Evolutionary conservation across 2,329 filamentous ascomycete species (phyloP).

Genomic region (Diplodia sapinea): DNA sequence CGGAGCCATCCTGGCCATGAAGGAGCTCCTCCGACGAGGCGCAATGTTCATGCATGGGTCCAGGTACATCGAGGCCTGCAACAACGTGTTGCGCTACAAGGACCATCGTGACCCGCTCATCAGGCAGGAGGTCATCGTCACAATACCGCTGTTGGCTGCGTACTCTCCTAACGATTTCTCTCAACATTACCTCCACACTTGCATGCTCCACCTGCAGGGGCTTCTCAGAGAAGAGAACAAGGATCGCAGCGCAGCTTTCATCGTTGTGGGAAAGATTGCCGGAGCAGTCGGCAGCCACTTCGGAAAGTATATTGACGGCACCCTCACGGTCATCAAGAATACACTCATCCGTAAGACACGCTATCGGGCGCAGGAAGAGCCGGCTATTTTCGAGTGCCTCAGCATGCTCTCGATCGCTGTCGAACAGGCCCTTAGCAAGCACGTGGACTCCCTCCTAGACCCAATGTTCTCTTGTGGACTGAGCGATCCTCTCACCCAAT

Average conservation of each 20-base stretch:
- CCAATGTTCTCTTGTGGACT: constrained; percentile 97
- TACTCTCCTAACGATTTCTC: constrained; percentile 93
- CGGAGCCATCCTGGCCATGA: constrained; percentile 89
- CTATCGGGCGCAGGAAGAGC: constrained; percentile 62
- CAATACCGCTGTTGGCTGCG: constrained; percentile 90
- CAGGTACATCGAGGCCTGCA: constrained; percentile 84
- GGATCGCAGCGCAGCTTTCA: constrained; percentile 90
- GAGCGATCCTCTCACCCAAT: constrained; percentile 91
- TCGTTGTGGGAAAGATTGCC: constrained; percentile 94
- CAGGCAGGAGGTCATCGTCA: constrained; percentile 83
- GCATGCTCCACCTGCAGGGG: constrained; percentile 94
- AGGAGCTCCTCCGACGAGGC: constrained; percentile 90
- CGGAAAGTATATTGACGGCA: constrained; percentile 91
- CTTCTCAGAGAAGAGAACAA: constrained; percentile 90
- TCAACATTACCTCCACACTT: constrained; percentile 85
- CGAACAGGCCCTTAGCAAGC: constrained; percentile 95
- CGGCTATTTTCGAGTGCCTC: constrained; percentile 94
- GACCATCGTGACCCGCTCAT: constrained; percentile 90
- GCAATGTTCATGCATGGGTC: constrained; percentile 99
- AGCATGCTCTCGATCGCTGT: constrained; percentile 95
- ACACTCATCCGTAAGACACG: constrained; percentile 80
- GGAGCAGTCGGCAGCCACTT: constrained; percentile 96
- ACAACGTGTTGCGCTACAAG: constrained; percentile 89
- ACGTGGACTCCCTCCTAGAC: constrained; percentile 93
- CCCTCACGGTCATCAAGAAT: constrained; percentile 91